Evolutionary conservation across 768 basidiomycete species (phyloP).

Genomic region (Cubamyces lactineus): DNA sequence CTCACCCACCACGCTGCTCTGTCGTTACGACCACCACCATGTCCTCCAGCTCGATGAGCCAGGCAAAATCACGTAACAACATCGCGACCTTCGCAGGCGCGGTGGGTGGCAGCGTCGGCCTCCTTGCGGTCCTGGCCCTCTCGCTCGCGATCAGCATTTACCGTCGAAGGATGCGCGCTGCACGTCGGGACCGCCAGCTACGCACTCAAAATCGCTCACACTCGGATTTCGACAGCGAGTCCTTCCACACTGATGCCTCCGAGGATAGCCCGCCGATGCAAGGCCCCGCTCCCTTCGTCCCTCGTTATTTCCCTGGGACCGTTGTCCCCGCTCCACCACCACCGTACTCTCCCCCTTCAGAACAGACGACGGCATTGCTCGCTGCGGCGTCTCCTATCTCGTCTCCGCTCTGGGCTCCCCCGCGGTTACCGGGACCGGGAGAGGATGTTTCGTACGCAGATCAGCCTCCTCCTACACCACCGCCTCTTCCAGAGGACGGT

Average conservation of each 20-base stretch:
- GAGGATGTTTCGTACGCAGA: conserved; percentile 29
- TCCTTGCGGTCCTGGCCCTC: conserved; percentile 49
- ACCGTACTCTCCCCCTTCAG: conserved; percentile 38
- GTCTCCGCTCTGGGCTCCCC: conserved; percentile 21
- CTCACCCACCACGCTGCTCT: conserved; percentile 16
- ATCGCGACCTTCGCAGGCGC: conserved; percentile 57
- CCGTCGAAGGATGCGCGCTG: conserved; percentile 46
- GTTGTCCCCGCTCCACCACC: conserved; percentile 45
- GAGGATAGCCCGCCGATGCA: conserved; percentile 40
- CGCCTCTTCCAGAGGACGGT: conserved; percentile 23
- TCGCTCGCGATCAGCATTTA: conserved; percentile 56
- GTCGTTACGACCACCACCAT: conserved; percentile 17
- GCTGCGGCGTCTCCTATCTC: conserved; percentile 24
- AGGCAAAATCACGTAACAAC: conserved; percentile 30
- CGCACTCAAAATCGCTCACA: conserved; percentile 27
- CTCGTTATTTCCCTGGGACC: conserved; percentile 61
- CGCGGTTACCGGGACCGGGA: conserved; percentile 22
- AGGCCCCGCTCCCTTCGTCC: conserved; percentile 53
- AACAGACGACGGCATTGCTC: conserved; percentile 24
- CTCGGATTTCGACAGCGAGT: conserved; percentile 28
- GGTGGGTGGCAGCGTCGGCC: conserved; percentile 54
- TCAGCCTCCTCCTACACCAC: conserved; percentile 26
- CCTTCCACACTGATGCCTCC: conserved; percentile 35
- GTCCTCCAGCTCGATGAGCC: conserved; percentile 22
- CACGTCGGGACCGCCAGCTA: conserved; percentile 44